phyloP scores from a whole-genome alignment of 257 asterid genomes.

The Penstemon davidsonii region DNA sequence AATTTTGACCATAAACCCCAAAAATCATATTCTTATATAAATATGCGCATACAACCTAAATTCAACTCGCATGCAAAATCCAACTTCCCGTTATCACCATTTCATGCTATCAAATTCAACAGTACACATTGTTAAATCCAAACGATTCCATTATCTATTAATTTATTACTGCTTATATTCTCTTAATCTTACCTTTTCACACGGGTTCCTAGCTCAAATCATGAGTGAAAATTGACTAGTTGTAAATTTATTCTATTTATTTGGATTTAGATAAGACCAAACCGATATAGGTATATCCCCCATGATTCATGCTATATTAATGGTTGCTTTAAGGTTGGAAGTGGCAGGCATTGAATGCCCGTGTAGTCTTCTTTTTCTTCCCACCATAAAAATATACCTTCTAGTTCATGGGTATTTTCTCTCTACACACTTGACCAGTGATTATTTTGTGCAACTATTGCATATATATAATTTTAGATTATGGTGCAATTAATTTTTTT shows the following conservation, averaged over 20 bases:
- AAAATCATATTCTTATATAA: no score
- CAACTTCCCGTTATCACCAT: conserved; percentile 10
- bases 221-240: conserved; percentile 18
- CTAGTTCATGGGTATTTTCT: neutral
- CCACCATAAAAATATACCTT: neutral
- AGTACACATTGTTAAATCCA: neutral
- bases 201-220: conserved; percentile 34
- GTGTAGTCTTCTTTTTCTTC: conserved; percentile 26
- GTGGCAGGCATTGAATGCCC: conserved; percentile 31
- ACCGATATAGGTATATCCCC: conserved; percentile 2
- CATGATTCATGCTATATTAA: conserved; percentile 36
- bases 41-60: no score
- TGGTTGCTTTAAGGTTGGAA: conserved; percentile 21
- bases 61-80: conserved; percentile 47
- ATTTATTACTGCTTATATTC: conserved; percentile 22
- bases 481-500: no score
- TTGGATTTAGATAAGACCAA: conserved; percentile 15
- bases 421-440: no score
- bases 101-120: conserved; percentile 27
- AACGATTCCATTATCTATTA: neutral
- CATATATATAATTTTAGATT: no score
- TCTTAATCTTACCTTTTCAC: conserved; percentile 35
- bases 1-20: no score
- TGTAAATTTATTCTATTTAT: neutral
- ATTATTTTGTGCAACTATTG: no score